Evolutionary conservation across 352 stramenopile species (phyloP), one percentile per base, ranked within the genome.

Genomic region (Pythium phragmitis): DNA sequence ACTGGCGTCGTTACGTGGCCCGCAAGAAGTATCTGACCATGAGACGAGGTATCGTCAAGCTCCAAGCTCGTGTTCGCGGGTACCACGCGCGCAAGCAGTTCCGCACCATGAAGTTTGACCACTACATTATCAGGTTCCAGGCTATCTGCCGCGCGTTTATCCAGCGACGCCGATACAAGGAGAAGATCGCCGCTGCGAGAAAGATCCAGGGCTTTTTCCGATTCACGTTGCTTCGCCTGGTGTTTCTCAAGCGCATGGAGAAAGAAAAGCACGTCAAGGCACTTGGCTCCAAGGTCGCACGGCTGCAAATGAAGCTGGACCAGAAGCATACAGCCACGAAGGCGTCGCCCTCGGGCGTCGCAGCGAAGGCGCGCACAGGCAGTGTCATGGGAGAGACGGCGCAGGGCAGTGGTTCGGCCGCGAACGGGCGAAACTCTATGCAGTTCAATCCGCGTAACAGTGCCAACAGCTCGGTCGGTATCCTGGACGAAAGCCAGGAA

Each of bases 401-500:
- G 0, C 43, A 60, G 7, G 50, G 41, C 21, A 69, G 45, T 17
- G 61, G 60, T 14, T 65, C 57, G 16, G 47, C 21, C 14, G 45
- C 58, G 5, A 68, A 60, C 23, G 60, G 60, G 7, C 70, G 80
- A 14, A 69, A 73, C 1, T 89, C 82, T 36, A 49, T 82, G n/a
- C 74, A 75, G 48, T 76, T 63, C 39, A 74, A 66, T 36, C 66
- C 76, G 57, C 80, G 83, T 8, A 83, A 87, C 59, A 91, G 79
- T 39, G 74, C 62, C 8, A 87, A 76, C 28, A 94, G 80, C 49
- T 50, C 61, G n/a, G 52, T 51, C 12, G 83, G 85, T 13, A 92
- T 95, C 54, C 58, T 95, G 11, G 84, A 95, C 26, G 86, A 95
- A 58, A 92, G 81, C 52, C 81, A 92, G 57, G 84, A 95, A 70